Evolutionary conservation across 2,329 filamentous ascomycete genomes (phyloP).

Genomic region (Apiospora malaysiana): DNA sequence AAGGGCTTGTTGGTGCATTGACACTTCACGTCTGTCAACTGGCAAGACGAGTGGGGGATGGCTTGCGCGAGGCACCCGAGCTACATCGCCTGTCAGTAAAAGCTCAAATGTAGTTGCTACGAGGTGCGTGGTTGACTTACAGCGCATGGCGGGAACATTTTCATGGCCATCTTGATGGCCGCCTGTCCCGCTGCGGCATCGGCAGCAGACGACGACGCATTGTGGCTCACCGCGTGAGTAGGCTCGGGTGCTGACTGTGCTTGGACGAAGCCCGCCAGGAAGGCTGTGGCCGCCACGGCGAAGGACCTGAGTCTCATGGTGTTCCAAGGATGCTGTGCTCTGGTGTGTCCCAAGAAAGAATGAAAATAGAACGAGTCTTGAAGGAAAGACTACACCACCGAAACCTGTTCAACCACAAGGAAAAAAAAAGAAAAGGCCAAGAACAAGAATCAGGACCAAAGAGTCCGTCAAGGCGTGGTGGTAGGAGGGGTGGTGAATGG

Average conservation of each 20-base stretch:
- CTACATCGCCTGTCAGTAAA: neutral
- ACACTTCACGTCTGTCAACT: neutral
- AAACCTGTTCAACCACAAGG: neutral
- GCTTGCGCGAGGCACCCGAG: neutral
- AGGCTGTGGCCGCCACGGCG: constrained; percentile 6
- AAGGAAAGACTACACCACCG: neutral
- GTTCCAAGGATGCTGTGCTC: neutral
- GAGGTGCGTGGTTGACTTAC: constrained; percentile 10
- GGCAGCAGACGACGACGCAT: neutral
- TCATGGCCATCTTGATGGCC: constrained; percentile 2
- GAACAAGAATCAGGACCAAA: constrained; percentile 3
- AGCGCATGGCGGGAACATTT: constrained; percentile 21
- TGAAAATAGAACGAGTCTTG: neutral
- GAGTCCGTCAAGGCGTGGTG: neutral
- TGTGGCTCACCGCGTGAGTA: neutral
- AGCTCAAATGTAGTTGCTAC: neutral
- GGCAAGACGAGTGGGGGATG: neutral
- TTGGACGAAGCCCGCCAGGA: neutral
- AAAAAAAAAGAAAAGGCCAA: neutral
- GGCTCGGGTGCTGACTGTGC: neutral
- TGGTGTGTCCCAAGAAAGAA: too few species aligned
- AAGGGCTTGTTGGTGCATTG: constrained; percentile 15
- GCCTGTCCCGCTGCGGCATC: neutral
- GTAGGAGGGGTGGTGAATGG: neutral
- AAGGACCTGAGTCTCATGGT: constrained; percentile 8